Conservation (phyloP, 345 rosid genomes). For the Eucalyptus viminalis region DNA sequence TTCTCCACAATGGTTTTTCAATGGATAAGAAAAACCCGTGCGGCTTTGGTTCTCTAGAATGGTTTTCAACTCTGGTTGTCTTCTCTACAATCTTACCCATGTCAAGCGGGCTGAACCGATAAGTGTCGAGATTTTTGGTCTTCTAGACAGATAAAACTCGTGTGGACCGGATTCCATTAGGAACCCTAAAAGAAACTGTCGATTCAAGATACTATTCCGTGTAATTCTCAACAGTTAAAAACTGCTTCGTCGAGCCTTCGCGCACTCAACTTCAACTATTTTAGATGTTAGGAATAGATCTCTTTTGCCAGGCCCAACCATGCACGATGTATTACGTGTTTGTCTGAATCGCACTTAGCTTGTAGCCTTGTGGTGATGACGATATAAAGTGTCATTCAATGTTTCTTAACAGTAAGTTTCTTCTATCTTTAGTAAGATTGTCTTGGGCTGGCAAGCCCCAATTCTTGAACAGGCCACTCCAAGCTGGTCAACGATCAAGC, state of each 20-base stretch:
- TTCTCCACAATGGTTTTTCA: not conserved
- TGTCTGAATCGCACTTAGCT: not conserved
- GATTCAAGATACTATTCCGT: not conserved
- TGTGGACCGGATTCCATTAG: not conserved
- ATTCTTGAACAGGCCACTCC: not conserved
- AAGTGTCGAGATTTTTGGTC: not conserved
- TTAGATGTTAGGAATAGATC: not conserved
- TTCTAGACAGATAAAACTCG: not conserved
- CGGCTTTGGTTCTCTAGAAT: not conserved
- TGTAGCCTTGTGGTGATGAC: not conserved
- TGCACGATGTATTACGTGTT: not conserved
- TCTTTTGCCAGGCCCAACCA: not conserved
- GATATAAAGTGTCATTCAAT: not conserved
- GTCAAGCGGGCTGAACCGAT: not conserved
- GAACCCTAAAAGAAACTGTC: not conserved
- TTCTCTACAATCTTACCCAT: not conserved
- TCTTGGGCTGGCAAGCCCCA: not conserved
- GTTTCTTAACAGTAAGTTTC: not conserved
- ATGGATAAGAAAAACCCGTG: not conserved
- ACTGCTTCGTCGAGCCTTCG: not conserved
- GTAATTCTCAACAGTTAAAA: not conserved
- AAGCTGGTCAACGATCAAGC: not conserved
- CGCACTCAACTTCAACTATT: not conserved
- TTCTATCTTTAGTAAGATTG: not conserved
- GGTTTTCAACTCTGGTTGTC: not conserved